phyloP scores from a whole-genome alignment of 495 filamentous ascomycete species.

The Aspergillus kassunensis region DNA sequence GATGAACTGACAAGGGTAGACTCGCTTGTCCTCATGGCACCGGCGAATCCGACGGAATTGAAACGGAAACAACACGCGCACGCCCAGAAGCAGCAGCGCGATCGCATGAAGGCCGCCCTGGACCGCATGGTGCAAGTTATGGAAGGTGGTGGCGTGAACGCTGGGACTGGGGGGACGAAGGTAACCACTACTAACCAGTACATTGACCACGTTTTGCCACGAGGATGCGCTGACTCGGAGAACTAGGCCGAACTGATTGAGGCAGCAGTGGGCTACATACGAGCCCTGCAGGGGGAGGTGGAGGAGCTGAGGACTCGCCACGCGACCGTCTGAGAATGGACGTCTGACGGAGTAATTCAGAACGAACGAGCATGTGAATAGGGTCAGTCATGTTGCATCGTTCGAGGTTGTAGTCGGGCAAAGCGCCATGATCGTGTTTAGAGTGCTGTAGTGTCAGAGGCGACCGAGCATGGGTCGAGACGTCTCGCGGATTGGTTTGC shows the following conservation, averaged over 20 bases:
- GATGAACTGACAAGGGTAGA: not conserved
- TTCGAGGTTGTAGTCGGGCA: no score
- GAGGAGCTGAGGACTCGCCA: not conserved
- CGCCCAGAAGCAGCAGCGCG: conserved; percentile 17
- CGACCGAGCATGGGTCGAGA: not conserved
- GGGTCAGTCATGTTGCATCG: no score
- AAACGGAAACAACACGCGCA: conserved; percentile 15
- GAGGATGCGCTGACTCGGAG: not conserved
- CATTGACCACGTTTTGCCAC: not conserved
- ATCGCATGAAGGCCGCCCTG: conserved; percentile 15
- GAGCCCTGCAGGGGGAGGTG: conserved; percentile 11
- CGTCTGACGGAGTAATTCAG: not conserved
- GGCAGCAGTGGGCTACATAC: conserved; percentile 17
- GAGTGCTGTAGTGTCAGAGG: not conserved
- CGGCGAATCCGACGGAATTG: conserved; percentile 9
- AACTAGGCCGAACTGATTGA: conserved; percentile 14
- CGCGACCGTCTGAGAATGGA: not conserved
- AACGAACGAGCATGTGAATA: not conserved
- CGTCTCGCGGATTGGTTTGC: not conserved
- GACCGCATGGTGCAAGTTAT: conserved; percentile 17
- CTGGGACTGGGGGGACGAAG: conserved; percentile 13
- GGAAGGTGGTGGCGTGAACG: conserved; percentile 7
- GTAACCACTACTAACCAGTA: conserved; percentile 10
- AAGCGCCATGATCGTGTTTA: no score
- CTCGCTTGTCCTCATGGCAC: not conserved